A percentile compares a stretch with the other conserved stretches of the same genome.
Evolutionary conservation across 2,329 filamentous ascomycete genomes (phyloP).

Genomic region (Apiospora aurea): DNA sequence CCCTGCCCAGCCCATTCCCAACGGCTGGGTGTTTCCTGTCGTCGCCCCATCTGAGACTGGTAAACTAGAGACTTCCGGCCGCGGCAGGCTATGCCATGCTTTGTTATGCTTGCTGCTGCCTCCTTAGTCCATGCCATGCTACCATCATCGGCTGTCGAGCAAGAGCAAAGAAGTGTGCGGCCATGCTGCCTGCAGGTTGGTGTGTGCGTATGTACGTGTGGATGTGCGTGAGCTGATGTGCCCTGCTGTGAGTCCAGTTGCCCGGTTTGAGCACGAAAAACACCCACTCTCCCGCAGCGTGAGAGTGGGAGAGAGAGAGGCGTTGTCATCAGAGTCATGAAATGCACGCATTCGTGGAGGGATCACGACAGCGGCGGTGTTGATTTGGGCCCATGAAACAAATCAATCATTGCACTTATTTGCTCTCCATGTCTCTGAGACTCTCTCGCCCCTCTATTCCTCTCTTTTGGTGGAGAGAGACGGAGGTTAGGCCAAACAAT

Average conservation of each 20-base stretch:
- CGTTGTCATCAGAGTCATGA: not conserved
- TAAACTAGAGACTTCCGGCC: not conserved
- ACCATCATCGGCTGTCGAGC: not conserved
- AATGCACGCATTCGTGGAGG: not conserved
- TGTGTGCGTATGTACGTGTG: not conserved
- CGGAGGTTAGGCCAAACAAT: not conserved
- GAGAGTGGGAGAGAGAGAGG: not conserved
- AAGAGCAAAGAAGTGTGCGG: not conserved
- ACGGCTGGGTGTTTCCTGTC: slow-evolving; percentile 7
- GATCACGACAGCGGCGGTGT: slow-evolving; percentile 9
- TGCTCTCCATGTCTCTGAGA: not conserved
- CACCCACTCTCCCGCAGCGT: not conserved
- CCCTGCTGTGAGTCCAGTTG: not conserved
- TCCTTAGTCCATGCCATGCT: not conserved
- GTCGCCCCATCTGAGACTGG: not conserved
- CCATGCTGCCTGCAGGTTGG: not conserved
- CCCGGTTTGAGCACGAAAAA: not conserved
- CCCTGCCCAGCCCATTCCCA: not conserved
- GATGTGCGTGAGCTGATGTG: not conserved
- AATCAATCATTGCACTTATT: not conserved
- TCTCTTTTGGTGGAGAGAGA: not conserved
- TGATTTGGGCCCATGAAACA: not conserved
- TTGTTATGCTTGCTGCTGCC: not conserved
- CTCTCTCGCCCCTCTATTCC: not conserved
- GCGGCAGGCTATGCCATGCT: not conserved